Percentiles rank a stretch among this genome's conserved stretches.
Evolutionary conservation across 768 basidiomycete species (phyloP).

Genomic region (Tylopilus rubrobrunneus): DNA sequence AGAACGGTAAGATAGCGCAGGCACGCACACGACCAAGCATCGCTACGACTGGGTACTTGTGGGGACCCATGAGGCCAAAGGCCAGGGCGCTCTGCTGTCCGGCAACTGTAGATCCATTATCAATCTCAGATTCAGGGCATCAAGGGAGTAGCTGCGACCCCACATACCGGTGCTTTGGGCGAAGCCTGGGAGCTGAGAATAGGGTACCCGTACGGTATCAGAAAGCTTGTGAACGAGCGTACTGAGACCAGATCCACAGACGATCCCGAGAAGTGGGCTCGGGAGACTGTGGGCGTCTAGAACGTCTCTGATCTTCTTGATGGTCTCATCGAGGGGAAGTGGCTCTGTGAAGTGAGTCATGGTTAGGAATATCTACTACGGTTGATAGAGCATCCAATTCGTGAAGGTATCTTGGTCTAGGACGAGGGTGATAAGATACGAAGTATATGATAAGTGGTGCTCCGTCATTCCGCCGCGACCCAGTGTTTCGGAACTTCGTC

Average conservation of each 20-base stretch:
- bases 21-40: conserved; percentile 79
- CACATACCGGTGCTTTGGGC: conserved; percentile 67
- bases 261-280: conserved; percentile 71
- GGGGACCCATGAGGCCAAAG: conserved; percentile 69
- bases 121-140: neutral
- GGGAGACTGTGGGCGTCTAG: conserved; percentile 34
- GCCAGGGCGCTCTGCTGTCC: conserved; percentile 81
- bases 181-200: conserved; percentile 69
- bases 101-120: conserved; percentile 44
- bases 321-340: conserved; percentile 27
- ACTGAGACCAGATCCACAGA: conserved; percentile 83
- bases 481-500: too few species aligned
- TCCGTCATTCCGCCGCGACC: too few species aligned
- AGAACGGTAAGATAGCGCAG: neutral
- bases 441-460: too few species aligned
- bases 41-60: conserved; percentile 76
- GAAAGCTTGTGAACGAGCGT: conserved; percentile 63
- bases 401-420: too few species aligned
- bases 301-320: conserved; percentile 27
- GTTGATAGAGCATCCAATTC: too few species aligned
- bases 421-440: too few species aligned
- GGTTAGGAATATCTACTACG: neutral
- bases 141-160: neutral
- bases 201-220: conserved; percentile 57
- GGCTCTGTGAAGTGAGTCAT: conserved; percentile 14